A percentile compares a stretch with the other conserved stretches of the same genome.
Evolutionary conservation across 1,139 yeast species (phyloP).

Genomic region (Geotrichum bryndzae): DNA sequence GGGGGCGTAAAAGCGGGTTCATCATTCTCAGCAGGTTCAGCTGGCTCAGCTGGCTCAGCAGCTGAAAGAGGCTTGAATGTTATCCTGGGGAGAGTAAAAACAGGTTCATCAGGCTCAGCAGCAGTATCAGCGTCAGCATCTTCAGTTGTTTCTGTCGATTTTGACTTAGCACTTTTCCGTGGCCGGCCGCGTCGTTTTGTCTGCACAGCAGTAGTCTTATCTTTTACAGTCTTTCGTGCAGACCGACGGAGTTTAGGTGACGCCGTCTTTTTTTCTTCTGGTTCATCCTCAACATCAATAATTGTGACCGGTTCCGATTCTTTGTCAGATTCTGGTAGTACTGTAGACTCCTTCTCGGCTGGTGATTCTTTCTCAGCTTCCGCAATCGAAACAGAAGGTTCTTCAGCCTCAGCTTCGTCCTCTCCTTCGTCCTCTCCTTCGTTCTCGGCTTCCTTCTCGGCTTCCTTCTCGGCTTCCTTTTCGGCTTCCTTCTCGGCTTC

Average conservation of each 20-base stretch:
- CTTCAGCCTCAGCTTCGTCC: background rate
- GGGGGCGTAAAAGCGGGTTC: background rate
- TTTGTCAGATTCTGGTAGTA: background rate
- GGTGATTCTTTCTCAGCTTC: background rate
- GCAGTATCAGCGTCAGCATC: background rate
- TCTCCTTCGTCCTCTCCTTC: background rate
- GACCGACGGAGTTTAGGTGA: background rate
- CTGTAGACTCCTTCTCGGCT: background rate
- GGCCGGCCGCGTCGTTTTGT: background rate
- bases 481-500: background rate
- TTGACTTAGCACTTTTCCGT: background rate
- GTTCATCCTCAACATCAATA: background rate
- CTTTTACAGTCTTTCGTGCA: background rate
- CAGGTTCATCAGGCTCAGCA: background rate
- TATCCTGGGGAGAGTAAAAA: too few relatives aligned
- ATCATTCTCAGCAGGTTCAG: too few relatives aligned
- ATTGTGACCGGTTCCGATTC: background rate
- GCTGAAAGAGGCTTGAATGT: too few relatives aligned
- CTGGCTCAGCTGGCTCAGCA: too few relatives aligned
- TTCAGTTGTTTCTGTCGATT: background rate
- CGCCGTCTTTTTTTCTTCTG: background rate
- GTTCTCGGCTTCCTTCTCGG: background rate
- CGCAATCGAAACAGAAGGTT: background rate
- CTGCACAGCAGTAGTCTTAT: background rate
- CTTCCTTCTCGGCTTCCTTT: background rate